phyloP scores from a whole-genome alignment of 2,329 filamentous ascomycete genomes.

The Aspergillus aculeatinus region DNA sequence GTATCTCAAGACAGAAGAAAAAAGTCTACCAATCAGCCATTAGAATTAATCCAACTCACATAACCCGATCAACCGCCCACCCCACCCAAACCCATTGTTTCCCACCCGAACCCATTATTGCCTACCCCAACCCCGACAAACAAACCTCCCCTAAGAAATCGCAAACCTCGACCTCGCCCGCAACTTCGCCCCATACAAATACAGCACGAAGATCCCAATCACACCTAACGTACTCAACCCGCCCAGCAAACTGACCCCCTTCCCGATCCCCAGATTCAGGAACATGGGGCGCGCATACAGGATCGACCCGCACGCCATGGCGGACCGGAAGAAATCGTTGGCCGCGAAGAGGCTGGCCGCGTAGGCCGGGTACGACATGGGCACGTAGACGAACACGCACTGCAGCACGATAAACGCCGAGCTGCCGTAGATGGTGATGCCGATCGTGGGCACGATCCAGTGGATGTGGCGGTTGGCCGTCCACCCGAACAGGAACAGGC shows the following conservation, averaged over 20 bases:
- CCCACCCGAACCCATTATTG: too few species aligned
- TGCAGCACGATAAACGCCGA: conserved; percentile 39
- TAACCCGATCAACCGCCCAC: too few species aligned
- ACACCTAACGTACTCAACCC: background rate
- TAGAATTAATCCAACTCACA: too few species aligned
- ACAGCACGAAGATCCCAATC: background rate
- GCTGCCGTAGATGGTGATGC: conserved; percentile 38
- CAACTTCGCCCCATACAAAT: background rate
- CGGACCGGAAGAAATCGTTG: conserved; percentile 30
- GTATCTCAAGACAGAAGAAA: too few species aligned
- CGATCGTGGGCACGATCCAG: conserved; percentile 36
- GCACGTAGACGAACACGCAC: conserved; percentile 36
- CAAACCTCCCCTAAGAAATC: background rate
- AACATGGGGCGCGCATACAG: conserved; percentile 29
- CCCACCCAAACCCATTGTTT: too few species aligned
- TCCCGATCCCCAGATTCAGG: conserved; percentile 25
- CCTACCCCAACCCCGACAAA: too few species aligned
- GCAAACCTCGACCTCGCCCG: background rate
- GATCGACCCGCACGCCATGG: conserved; percentile 32
- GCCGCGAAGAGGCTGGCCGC: conserved; percentile 30
- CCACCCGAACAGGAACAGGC: conserved; percentile 53
- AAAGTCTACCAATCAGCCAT: too few species aligned
- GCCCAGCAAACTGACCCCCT: conserved; percentile 31
- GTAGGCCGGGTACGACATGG: conserved; percentile 23
- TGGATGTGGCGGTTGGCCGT: conserved; percentile 20